phyloP scores from a whole-genome alignment of 2,329 filamentous ascomycete genomes.

The Talaromyces sp. region DNA sequence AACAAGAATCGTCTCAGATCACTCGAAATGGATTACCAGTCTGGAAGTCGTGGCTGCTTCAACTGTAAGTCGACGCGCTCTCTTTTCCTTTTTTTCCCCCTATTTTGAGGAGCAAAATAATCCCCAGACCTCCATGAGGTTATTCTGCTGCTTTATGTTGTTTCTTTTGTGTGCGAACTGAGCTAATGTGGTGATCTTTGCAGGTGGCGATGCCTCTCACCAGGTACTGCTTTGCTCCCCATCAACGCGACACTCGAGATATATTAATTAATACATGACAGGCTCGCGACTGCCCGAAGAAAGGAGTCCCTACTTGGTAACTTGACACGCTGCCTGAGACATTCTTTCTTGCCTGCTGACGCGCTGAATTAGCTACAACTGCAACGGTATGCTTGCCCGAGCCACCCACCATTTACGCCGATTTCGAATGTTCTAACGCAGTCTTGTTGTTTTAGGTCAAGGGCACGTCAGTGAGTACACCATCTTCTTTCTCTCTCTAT shows the following conservation, averaged over 20 bases:
- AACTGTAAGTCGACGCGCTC: constrained; percentile 48
- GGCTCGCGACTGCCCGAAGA: constrained; percentile 82
- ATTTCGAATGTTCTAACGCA: constrained; percentile 20
- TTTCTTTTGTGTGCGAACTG: too few relatives aligned
- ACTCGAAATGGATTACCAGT: constrained; percentile 45
- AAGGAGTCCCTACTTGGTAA: constrained; percentile 76
- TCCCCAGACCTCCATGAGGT: too few relatives aligned
- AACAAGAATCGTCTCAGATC: not conserved
- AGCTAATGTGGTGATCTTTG: not conserved
- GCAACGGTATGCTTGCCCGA: constrained; percentile 61
- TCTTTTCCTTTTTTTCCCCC: not conserved
- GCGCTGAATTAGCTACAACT: constrained; percentile 63
- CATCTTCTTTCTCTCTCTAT: constrained; percentile 1
- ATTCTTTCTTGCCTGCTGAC: constrained; percentile 10
- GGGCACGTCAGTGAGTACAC: constrained; percentile 68
- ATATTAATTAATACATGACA: constrained; percentile 38
- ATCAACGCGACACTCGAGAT: not conserved
- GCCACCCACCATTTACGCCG: not conserved
- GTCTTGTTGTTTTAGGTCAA: constrained; percentile 41
- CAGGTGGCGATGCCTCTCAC: constrained; percentile 68
- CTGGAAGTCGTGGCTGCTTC: constrained; percentile 51
- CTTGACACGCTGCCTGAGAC: not conserved
- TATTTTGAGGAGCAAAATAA: too few relatives aligned
- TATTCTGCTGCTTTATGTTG: too few relatives aligned
- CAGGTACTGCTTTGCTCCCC: constrained; percentile 53